Evolutionary conservation across 2,329 filamentous ascomycete genomes (phyloP), one percentile per base, ranked within the genome.

Genomic region (Davidsoniella australis): DNA sequence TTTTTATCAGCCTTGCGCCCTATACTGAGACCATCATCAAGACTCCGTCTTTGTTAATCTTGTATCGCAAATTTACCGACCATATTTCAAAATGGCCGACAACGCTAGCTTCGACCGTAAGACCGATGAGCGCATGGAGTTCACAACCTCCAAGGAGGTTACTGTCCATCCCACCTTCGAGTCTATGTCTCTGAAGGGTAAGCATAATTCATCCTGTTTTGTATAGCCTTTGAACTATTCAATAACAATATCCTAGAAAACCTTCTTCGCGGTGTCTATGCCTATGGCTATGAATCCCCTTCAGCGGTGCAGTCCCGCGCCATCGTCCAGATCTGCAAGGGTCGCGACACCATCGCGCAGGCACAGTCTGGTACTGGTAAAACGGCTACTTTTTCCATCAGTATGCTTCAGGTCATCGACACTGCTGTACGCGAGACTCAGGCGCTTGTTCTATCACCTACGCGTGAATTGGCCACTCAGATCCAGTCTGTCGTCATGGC

Each of bases 401-500:
- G 84, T 64, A 93, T 94, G 69, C 80, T 95, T 44, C 88, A 95
- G 64, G 85, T 94, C 60, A 94, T 95, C 67, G 87, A 94, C 62
- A 94, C 88, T 6, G 85, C 84, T 39, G 82, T 94, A 49, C 82
- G 87, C 59, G 85, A 94, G 68, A 91, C 85, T 37, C 88, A 95
- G 71, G 91, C 91, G 4, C 79, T 98, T 41, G 88, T 98, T 8
- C 78, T 98, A 7, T 95, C 91, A 3, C 91, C 91, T 2, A 96
- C 89, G 17, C 86, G 91, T 62, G 91, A 98, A 74, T 72, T 98
- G 56, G 91, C 91, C 42, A 95, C 89, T 24, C 91, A 98, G 68
- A 98, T 98, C 56, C 91, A 98, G 68, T 94, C 86, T 36, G 91
- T 98, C 53, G 84, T 98, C 58, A 94, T 96, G 80, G 91, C 91